Conservation (phyloP, 192 early-diverging fungal species). For the Coemansia sp. region DNA sequence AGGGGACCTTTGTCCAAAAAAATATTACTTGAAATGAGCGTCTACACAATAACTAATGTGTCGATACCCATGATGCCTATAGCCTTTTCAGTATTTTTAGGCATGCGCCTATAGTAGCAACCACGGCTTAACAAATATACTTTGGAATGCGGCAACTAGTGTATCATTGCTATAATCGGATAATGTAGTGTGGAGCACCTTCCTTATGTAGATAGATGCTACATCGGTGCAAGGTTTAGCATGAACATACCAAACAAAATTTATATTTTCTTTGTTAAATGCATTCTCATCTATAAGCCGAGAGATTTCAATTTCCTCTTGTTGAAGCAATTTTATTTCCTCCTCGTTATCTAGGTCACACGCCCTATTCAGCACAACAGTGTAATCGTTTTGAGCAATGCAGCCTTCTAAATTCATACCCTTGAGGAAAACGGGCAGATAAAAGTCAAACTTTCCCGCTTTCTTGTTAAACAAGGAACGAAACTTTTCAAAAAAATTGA, state of each 20-base stretch:
- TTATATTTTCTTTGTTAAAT: background rate
- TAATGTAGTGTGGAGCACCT: background rate
- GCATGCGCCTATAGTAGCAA: background rate
- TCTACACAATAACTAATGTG: no score
- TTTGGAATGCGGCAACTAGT: background rate
- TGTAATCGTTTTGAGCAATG: background rate
- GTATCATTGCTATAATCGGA: background rate
- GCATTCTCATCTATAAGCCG: background rate
- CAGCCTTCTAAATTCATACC: background rate
- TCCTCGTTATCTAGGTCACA: background rate
- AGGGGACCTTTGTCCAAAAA: no score
- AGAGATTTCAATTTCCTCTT: background rate
- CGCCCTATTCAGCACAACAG: background rate
- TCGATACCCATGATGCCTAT: no score
- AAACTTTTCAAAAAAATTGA: background rate
- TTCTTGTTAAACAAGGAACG: background rate
- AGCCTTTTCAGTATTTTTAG: background rate
- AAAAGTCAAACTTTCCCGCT: background rate
- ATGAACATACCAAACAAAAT: background rate
- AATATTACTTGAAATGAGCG: no score
- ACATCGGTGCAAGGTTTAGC: background rate
- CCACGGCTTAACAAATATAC: background rate
- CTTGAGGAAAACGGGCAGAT: background rate
- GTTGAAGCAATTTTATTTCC: background rate
- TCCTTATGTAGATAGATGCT: background rate